Percentiles rank a stretch among this genome's conserved stretches.
These are phyloP conservation scores for Mycena sp. DNA, from an alignment of 1,284 basidiomycete genomes.

Conservation along the genomic window DNA sequence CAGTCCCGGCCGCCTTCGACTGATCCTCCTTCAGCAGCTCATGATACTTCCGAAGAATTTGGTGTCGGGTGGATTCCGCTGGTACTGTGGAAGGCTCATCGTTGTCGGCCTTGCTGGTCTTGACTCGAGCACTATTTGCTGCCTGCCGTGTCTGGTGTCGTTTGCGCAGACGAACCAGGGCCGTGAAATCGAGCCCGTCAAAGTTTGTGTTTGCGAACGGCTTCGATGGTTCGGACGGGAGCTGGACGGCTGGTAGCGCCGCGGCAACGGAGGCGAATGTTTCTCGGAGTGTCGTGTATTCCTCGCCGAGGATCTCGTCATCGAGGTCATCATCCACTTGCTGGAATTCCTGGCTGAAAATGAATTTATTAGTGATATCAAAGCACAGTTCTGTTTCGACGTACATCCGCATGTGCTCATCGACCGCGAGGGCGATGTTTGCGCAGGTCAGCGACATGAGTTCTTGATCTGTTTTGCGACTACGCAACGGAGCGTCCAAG, in stretches of 20 bases:
- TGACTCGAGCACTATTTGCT: too few relatives aligned
- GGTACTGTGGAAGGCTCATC: too few relatives aligned
- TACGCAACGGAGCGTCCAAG: neutral
- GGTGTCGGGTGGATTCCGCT: too few relatives aligned
- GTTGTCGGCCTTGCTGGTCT: too few relatives aligned
- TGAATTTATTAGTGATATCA: too few relatives aligned
- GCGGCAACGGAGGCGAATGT: neutral
- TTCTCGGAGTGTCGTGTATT: neutral
- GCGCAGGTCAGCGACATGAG: neutral
- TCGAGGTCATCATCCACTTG: neutral
- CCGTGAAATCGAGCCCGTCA: too few relatives aligned
- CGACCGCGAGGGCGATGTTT: neutral
- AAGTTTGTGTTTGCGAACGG: too few relatives aligned
- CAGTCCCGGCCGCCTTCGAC: too few relatives aligned
- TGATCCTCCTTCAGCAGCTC: too few relatives aligned
- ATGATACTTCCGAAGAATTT: too few relatives aligned
- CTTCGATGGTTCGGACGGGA: neutral
- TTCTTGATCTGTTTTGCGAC: neutral
- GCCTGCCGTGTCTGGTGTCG: too few relatives aligned
- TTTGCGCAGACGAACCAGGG: too few relatives aligned
- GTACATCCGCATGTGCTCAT: slow-evolving; percentile 4
- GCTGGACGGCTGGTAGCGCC: neutral
- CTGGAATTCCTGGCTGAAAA: neutral
- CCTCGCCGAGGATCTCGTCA: neutral
- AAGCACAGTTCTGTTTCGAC: neutral